Conservation (phyloP, 768 basidiomycete species). For the Suillus decipiens region DNA sequence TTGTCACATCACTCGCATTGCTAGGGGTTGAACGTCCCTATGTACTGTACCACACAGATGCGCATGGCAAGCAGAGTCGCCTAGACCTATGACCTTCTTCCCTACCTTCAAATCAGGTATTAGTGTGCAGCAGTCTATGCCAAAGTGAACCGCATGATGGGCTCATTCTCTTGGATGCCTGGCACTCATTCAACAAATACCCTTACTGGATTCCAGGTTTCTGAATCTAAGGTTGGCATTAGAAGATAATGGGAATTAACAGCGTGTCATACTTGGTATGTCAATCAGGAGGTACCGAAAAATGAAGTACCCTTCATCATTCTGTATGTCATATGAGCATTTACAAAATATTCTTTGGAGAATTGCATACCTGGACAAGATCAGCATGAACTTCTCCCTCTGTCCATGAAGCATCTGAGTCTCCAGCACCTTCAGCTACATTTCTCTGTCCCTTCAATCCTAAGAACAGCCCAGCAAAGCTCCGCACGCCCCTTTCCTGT, state of each 20-base stretch:
- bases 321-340: constrained; percentile 42
- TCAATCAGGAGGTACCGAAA: constrained; percentile 79
- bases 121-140: constrained; percentile 23
- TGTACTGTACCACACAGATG: constrained; percentile 26
- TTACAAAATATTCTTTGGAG: constrained; percentile 8
- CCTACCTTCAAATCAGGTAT: neutral
- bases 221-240: constrained; percentile 49
- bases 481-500: constrained; percentile 45
- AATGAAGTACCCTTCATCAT: constrained; percentile 74
- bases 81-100: constrained; percentile 2
- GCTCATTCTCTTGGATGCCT: constrained; percentile 69
- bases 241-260: constrained; percentile 20
- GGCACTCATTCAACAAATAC: constrained; percentile 70
- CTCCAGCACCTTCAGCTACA: constrained; percentile 30
- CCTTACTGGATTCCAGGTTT: constrained; percentile 58
- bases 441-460: constrained; percentile 50
- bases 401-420: constrained; percentile 50
- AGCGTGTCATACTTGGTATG: constrained; percentile 63
- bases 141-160: constrained; percentile 67
- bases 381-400: constrained; percentile 85
- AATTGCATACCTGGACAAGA: constrained; percentile 61
- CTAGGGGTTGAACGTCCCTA: constrained; percentile 23
- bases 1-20: constrained; percentile 7
- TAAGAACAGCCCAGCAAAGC: constrained; percentile 68
- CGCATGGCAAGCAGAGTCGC: constrained; percentile 20